phyloP scores from a whole-genome alignment of 2,329 filamentous ascomycete genomes.

The Thielaviopsis euricoi region DNA sequence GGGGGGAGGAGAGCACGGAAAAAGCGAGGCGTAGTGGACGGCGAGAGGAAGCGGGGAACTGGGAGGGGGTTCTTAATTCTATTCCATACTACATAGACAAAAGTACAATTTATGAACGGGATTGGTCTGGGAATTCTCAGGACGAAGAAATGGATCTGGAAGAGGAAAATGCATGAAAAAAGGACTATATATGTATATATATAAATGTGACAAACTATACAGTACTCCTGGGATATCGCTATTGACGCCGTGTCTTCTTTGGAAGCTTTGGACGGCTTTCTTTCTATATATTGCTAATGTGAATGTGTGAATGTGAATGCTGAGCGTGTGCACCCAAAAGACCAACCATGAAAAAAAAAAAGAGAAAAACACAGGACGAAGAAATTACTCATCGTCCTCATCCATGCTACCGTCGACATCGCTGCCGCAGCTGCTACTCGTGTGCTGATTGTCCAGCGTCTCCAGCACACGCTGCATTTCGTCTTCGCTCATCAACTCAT shows the following conservation, averaged over 20 bases:
- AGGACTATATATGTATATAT: no score
- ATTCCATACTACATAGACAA: background rate
- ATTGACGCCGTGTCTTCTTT: background rate
- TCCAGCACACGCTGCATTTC: slow-evolving; percentile 34
- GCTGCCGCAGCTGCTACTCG: background rate
- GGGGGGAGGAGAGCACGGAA: background rate
- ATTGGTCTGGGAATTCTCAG: background rate
- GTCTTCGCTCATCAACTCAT: slow-evolving; percentile 46
- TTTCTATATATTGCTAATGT: background rate
- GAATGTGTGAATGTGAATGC: no score
- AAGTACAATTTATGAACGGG: background rate
- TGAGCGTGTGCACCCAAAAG: no score
- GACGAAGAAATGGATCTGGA: no score
- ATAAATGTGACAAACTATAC: no score
- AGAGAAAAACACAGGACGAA: background rate
- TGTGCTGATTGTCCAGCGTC: slow-evolving; percentile 15
- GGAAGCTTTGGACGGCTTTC: background rate
- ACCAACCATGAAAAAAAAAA: no score
- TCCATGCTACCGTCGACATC: slow-evolving; percentile 3
- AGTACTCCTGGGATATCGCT: background rate
- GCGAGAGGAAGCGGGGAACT: background rate
- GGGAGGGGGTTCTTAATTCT: background rate
- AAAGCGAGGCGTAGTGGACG: background rate
- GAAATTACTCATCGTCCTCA: slow-evolving; percentile 1
- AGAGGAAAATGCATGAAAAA: no score